Evolutionary conservation across 2,329 filamentous ascomycete genomes (phyloP).

Genomic region (Xylariaceae sp.): DNA sequence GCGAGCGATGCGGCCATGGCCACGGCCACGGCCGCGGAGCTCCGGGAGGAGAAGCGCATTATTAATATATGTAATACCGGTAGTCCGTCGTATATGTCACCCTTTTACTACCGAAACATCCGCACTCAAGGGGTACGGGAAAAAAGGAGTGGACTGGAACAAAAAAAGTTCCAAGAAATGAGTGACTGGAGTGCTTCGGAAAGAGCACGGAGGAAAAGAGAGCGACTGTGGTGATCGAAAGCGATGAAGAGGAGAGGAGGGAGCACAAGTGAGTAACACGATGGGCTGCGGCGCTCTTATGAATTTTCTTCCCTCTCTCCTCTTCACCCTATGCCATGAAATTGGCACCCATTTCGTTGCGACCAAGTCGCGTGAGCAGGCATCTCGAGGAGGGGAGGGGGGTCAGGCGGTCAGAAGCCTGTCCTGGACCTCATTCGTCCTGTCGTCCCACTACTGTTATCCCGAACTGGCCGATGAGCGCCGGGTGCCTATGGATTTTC

Average conservation of each 20-base stretch:
- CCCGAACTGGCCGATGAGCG: neutral
- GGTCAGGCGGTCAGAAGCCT: neutral
- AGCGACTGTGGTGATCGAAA: conserved; percentile 19
- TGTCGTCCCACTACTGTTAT: neutral
- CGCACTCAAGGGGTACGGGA: no score
- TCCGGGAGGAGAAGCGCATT: conserved; percentile 25
- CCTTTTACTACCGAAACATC: no score
- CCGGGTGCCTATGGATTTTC: neutral
- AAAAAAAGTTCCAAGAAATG: conserved; percentile 15
- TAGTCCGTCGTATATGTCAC: no score
- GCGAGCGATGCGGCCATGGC: conserved; percentile 23
- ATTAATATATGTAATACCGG: conserved; percentile 11
- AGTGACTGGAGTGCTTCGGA: conserved; percentile 17
- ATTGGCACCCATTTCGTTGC: conserved; percentile 1
- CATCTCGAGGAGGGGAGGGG: conserved; percentile 7
- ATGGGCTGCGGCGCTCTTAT: conserved; percentile 19
- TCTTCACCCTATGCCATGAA: conserved; percentile 7
- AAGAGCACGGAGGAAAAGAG: conserved; percentile 18
- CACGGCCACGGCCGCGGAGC: conserved; percentile 20
- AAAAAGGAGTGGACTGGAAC: conserved; percentile 26
- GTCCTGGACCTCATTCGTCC: neutral
- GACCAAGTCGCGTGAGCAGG: no score
- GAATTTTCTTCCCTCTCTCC: conserved; percentile 9
- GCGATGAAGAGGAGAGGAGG: conserved; percentile 13
- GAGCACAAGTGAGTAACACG: neutral